phyloP scores from a whole-genome alignment of 257 asterid species.

The Penstemon newberryi region DNA sequence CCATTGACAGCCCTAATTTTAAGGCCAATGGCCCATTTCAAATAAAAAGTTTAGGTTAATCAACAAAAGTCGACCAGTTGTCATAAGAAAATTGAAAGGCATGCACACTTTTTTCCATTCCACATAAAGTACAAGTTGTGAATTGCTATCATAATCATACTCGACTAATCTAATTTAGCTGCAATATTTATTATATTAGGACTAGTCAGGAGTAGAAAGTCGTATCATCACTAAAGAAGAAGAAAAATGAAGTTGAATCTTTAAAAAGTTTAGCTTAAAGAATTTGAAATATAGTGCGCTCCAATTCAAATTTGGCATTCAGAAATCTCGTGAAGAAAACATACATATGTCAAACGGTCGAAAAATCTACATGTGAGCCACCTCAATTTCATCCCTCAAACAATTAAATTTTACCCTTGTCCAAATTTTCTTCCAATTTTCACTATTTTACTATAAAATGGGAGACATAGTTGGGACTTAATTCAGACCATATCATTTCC shows the following conservation, averaged over 20 bases:
- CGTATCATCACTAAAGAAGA: background rate
- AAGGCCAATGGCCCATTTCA: no score
- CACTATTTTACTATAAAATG: constrained; percentile 45
- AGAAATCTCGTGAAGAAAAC: background rate
- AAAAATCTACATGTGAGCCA: constrained; percentile 59
- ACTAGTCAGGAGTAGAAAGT: no score
- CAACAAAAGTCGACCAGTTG: no score
- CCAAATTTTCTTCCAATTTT: background rate
- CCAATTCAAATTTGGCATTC: background rate
- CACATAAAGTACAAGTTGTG: no score
- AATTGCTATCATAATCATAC: no score
- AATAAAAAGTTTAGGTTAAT: no score
- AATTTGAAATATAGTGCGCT: background rate
- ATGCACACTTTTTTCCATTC: no score
- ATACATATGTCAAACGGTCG: constrained; percentile 55
- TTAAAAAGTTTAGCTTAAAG: background rate
- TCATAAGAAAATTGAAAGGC: no score
- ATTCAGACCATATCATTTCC: constrained; percentile 46
- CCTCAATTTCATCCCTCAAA: constrained; percentile 36
- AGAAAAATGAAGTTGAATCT: background rate
- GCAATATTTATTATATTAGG: no score
- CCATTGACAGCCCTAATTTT: no score
- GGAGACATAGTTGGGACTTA: constrained; percentile 30
- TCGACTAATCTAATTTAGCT: no score
- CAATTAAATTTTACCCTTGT: constrained; percentile 1